These are phyloP conservation scores for Cyberlindnera galapagoensis DNA, from an alignment of 805 yeast species.

Conservation along the genomic window DNA sequence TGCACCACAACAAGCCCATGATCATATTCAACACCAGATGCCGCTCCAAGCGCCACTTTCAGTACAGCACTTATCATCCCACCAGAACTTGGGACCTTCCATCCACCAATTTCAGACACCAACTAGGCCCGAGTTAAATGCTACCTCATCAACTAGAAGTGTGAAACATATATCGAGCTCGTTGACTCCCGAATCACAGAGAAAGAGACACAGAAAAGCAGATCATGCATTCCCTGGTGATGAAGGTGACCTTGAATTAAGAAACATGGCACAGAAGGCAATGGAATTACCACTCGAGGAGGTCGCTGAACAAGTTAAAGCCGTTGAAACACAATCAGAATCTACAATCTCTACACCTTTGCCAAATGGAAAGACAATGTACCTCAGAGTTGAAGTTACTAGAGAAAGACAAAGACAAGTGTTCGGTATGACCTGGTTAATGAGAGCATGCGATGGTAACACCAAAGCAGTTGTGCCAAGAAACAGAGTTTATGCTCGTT, in stretches of 20 bases:
- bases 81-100: constrained; percentile 3
- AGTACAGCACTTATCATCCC: neutral
- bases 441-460: constrained; percentile 51
- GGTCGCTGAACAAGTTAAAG: constrained; percentile 38
- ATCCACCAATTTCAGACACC: constrained; percentile 20
- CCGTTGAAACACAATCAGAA: constrained; percentile 29
- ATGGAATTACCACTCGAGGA: constrained; percentile 31
- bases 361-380: constrained; percentile 21
- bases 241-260: constrained; percentile 32
- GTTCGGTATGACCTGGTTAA: constrained; percentile 77
- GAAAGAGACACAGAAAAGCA: constrained; percentile 22
- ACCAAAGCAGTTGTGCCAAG: constrained; percentile 54
- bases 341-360: constrained; percentile 19
- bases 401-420: constrained; percentile 64
- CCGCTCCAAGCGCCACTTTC: constrained; percentile 1
- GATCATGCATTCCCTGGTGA: constrained; percentile 24
- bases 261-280: constrained; percentile 27
- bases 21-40: neutral
- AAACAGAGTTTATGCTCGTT: constrained; percentile 60
- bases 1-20: constrained; percentile 2
- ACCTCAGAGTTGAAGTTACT: constrained; percentile 15
- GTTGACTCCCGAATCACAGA: constrained; percentile 18
- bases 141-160: constrained; percentile 4
- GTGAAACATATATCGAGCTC: constrained; percentile 1
- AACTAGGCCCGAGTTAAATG: constrained; percentile 14